Evolutionary conservation across 2,329 filamentous ascomycete genomes (phyloP).

Genomic region (Cladophialophora psammophila): DNA sequence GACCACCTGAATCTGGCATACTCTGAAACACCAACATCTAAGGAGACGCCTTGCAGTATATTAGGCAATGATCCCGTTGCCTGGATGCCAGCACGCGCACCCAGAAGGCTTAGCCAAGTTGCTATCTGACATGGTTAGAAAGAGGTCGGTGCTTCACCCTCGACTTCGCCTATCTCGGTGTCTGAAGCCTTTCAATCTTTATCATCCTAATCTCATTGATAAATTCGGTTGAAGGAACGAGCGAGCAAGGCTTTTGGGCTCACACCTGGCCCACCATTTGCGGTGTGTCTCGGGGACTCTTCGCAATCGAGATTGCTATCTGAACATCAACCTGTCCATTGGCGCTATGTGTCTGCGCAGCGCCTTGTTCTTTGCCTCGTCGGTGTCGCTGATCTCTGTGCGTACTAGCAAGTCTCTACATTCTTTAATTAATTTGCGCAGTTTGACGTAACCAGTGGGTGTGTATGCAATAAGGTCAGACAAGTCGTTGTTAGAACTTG

Average conservation of each 20-base stretch:
- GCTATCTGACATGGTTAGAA: background rate
- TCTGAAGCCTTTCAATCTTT: background rate
- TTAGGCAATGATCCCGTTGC: background rate
- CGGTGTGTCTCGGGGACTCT: background rate
- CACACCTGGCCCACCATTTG: background rate
- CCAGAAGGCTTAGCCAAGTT: background rate
- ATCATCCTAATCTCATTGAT: background rate
- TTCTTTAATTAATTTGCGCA: background rate
- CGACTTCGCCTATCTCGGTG: background rate
- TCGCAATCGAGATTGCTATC: background rate
- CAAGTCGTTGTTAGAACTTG: background rate
- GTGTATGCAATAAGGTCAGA: background rate
- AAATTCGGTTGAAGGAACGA: background rate
- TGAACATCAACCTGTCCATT: background rate
- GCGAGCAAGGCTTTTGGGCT: background rate
- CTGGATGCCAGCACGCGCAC: background rate
- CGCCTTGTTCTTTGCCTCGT: background rate
- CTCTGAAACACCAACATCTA: background rate
- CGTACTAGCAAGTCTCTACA: background rate
- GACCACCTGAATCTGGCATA: background rate
- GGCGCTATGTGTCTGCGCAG: background rate
- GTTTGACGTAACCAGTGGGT: background rate
- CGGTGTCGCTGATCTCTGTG: background rate
- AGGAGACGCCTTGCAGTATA: background rate
- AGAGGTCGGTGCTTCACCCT: background rate